Conservation (phyloP, 805 yeast species). For the Candida chauliodis region DNA sequence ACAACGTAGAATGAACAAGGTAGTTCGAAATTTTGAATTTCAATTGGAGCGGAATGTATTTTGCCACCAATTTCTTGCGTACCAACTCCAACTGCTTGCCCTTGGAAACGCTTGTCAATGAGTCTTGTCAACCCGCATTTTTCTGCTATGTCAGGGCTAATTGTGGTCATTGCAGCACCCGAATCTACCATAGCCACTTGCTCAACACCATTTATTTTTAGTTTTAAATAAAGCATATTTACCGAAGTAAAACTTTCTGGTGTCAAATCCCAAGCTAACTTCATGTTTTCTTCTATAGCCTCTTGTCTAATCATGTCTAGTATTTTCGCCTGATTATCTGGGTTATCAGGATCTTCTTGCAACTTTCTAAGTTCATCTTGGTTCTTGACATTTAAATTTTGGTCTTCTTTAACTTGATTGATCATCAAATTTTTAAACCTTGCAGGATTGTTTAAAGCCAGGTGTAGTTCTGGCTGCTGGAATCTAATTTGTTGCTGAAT, state of each 20-base stretch:
- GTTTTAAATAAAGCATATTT: constrained; percentile 75
- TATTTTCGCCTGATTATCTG: constrained; percentile 62
- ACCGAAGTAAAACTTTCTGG: constrained; percentile 88
- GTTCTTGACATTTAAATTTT: constrained; percentile 15
- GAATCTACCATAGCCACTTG: constrained; percentile 94
- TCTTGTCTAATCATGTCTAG: constrained; percentile 65
- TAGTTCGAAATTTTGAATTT: constrained; percentile 44
- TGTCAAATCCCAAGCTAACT: constrained; percentile 76
- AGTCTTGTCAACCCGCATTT: constrained; percentile 64
- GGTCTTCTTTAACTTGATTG: constrained; percentile 26
- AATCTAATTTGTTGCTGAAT: constrained; percentile 31
- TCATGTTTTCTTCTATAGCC: constrained; percentile 76
- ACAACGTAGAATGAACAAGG: constrained; percentile 44
- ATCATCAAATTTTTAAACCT: constrained; percentile 42
- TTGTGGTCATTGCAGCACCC: constrained; percentile 89
- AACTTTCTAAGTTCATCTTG: constrained; percentile 47
- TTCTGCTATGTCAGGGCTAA: constrained; percentile 75
- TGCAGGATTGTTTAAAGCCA: constrained; percentile 44
- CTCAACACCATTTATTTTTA: constrained; percentile 73
- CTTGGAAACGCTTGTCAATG: constrained; percentile 75
- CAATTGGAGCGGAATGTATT: constrained; percentile 84
- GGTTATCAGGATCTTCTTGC: constrained; percentile 65
- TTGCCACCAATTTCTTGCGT: constrained; percentile 72
- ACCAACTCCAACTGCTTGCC: constrained; percentile 92
- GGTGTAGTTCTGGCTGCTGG: constrained; percentile 47